Conservation (phyloP, 176 grass and related monocot genomes). For the Stipa capillata region DNA sequence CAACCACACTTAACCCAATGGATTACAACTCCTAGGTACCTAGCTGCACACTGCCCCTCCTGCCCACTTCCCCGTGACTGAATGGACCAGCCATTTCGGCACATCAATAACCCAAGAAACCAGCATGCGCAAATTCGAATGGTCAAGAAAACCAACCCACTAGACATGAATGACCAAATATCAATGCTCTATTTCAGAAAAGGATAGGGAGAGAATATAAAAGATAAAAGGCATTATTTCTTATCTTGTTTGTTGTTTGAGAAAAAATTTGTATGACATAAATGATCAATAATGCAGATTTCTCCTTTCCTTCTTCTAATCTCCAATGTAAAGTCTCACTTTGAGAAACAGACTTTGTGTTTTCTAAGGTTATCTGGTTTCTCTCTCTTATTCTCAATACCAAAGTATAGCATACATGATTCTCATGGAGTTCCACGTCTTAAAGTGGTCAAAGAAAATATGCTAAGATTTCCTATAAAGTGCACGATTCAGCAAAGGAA, state of each 20-base stretch:
- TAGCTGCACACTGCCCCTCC: background rate
- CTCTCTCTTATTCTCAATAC: background rate
- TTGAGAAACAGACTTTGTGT: background rate
- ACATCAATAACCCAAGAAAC: background rate
- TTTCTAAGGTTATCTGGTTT: background rate
- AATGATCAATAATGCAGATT: background rate
- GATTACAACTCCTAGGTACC: background rate
- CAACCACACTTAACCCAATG: background rate
- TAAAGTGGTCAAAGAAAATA: slow-evolving; percentile 3
- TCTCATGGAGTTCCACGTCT: background rate
- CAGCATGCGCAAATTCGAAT: background rate
- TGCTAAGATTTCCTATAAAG: slow-evolving; percentile 1
- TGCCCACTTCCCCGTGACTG: background rate
- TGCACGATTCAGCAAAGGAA: slow-evolving; percentile 5
- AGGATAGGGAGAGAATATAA: background rate
- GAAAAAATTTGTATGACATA: background rate
- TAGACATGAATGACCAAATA: background rate
- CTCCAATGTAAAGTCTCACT: background rate
- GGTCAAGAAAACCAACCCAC: background rate
- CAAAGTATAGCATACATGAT: background rate
- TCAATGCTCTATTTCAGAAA: background rate
- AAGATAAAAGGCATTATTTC: background rate
- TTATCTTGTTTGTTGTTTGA: background rate
- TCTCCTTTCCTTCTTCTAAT: background rate
- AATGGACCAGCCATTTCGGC: background rate